phyloP scores from a whole-genome alignment of 306 rosid species.

The Albizia julibrissin region DNA sequence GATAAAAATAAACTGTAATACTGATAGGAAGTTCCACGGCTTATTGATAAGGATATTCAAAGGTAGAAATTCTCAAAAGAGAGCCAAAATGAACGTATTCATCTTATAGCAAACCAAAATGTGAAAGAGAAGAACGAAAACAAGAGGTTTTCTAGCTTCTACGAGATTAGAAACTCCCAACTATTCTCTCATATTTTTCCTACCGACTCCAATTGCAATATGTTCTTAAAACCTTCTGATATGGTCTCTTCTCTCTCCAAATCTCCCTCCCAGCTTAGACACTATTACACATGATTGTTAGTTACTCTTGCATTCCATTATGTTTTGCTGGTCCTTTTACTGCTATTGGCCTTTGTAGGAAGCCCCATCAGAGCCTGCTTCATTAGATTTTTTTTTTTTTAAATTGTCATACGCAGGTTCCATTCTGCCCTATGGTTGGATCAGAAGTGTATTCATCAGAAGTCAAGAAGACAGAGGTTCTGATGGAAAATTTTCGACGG shows the following conservation, averaged over 20 bases:
- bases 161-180: background rate
- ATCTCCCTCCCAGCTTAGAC: background rate
- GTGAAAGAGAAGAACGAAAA: background rate
- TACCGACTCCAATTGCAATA: background rate
- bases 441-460: conserved; percentile 95
- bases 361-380: background rate
- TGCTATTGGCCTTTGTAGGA: background rate
- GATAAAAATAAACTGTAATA: background rate
- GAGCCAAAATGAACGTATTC: background rate
- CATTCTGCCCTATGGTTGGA: conserved; percentile 98
- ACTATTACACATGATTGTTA: background rate
- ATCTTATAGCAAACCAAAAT: background rate
- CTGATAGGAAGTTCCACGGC: background rate
- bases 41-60: background rate
- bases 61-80: background rate
- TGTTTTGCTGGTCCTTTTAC: background rate
- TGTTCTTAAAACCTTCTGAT: background rate
- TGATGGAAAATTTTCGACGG: conserved; percentile 91
- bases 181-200: background rate
- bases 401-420: conserved; percentile 42
- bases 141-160: background rate
- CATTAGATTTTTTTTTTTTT: background rate
- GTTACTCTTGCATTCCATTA: background rate
- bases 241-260: background rate
- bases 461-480: conserved; percentile 95